phyloP scores from a whole-genome alignment of 192 early-diverging fungal species.

The Backusella luteola region DNA sequence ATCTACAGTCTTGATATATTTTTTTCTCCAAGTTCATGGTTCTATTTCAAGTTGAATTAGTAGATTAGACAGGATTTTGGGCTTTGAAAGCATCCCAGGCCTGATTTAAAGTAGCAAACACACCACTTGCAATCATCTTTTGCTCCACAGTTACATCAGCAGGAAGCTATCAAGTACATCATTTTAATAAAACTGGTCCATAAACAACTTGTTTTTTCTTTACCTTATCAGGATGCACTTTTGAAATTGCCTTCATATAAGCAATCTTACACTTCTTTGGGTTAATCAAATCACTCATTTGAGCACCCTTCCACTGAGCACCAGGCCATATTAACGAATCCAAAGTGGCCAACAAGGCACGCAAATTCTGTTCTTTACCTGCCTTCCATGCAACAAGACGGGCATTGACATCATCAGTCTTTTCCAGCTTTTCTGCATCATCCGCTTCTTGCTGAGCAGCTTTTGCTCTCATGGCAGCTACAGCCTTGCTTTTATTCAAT shows the following conservation, averaged over 20 bases:
- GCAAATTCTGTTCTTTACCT: slow-evolving; percentile 89
- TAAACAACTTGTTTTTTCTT: not conserved
- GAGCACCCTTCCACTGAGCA: slow-evolving; percentile 69
- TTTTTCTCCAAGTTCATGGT: not conserved
- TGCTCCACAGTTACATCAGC: slow-evolving; percentile 68
- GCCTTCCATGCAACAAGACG: slow-evolving; percentile 74
- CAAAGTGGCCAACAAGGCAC: slow-evolving; percentile 82
- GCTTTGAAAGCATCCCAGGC: slow-evolving; percentile 93
- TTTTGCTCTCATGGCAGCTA: slow-evolving; percentile 72
- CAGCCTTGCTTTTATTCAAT: slow-evolving; percentile 42
- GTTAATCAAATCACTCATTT: slow-evolving; percentile 83
- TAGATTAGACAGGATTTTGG: slow-evolving; percentile 53
- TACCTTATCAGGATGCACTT: slow-evolving; percentile 95
- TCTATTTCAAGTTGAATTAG: not conserved
- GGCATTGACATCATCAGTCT: slow-evolving; percentile 79
- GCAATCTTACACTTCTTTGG: slow-evolving; percentile 84
- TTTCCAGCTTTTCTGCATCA: slow-evolving; percentile 70
- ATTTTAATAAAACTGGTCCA: not conserved
- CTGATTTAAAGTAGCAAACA: slow-evolving; percentile 87
- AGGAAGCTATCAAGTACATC: slow-evolving; percentile 41
- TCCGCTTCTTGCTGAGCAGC: slow-evolving; percentile 69
- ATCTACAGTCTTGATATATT: not conserved
- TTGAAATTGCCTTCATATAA: slow-evolving; percentile 91
- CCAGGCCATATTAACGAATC: slow-evolving; percentile 78
- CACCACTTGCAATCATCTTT: slow-evolving; percentile 79